phyloP scores from a whole-genome alignment of 2,329 filamentous ascomycete species.

The Beauveria rudraprayagi region DNA sequence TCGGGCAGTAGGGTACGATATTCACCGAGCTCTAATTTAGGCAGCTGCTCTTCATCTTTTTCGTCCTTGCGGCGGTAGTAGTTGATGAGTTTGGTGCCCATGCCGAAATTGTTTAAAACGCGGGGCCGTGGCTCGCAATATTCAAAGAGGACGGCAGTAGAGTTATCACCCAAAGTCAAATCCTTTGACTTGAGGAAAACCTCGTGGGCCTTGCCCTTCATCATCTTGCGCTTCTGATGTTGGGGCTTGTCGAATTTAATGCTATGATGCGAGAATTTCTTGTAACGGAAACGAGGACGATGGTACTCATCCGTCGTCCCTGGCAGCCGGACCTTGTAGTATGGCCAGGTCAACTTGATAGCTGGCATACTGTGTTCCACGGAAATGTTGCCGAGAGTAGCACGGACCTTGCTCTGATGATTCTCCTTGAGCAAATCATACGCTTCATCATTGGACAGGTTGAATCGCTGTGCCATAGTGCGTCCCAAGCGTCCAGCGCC shows the following conservation, averaged over 20 bases:
- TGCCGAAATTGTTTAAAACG: constrained; percentile 91
- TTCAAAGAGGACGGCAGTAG: constrained; percentile 78
- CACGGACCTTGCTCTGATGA: constrained; percentile 90
- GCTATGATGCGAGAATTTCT: constrained; percentile 55
- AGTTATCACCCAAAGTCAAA: constrained; percentile 81
- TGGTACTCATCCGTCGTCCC: constrained; percentile 75
- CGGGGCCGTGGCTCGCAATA: constrained; percentile 92
- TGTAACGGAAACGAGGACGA: constrained; percentile 68
- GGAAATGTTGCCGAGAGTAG: constrained; percentile 82
- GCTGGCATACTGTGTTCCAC: constrained; percentile 93
- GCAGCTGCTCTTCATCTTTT: constrained; percentile 64
- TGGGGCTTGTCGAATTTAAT: constrained; percentile 67
- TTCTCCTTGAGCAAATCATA: constrained; percentile 96
- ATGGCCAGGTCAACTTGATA: constrained; percentile 85
- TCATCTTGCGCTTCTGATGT: constrained; percentile 70
- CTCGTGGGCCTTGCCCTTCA: constrained; percentile 71
- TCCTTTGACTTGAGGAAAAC: constrained; percentile 76
- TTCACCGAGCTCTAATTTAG: constrained; percentile 81
- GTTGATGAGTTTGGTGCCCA: constrained; percentile 93
- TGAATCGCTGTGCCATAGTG: constrained; percentile 75
- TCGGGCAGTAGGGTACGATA: constrained; percentile 81
- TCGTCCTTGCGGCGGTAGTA: constrained; percentile 81
- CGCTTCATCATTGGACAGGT: constrained; percentile 91
- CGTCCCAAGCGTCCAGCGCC: constrained; percentile 62
- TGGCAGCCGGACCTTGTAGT: constrained; percentile 81